These are phyloP conservation scores for Diaporthe ilicicola DNA, from an alignment of 2,329 filamentous ascomycete genomes.

Conservation along the genomic window DNA sequence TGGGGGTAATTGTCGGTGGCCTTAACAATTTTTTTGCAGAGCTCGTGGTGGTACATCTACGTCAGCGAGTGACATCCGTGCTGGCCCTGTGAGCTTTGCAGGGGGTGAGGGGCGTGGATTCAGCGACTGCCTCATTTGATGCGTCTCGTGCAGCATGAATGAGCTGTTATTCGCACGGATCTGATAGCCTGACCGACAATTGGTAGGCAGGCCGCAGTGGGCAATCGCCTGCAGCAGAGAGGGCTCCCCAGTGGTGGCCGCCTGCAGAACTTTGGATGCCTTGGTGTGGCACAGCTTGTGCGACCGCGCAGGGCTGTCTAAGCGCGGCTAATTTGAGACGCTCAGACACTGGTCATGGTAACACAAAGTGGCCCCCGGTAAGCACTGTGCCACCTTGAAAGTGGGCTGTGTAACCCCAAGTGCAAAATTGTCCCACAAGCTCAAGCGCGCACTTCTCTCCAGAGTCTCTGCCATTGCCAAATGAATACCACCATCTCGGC, in stretches of 20 bases:
- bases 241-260: not conserved
- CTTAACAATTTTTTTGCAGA: slow-evolving; percentile 25
- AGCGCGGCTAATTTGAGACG: slow-evolving; percentile 23
- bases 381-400: slow-evolving; percentile 26
- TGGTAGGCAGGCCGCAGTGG: not conserved
- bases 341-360: slow-evolving; percentile 6
- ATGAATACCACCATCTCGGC: slow-evolving; percentile 16
- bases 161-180: slow-evolving; percentile 3
- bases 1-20: slow-evolving; percentile 27
- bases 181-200: slow-evolving; percentile 26
- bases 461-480: not conserved
- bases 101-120: slow-evolving; percentile 4
- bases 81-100: not conserved
- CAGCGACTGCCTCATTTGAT: slow-evolving; percentile 7
- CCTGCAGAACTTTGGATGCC: not conserved
- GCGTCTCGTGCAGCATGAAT: slow-evolving; percentile 16
- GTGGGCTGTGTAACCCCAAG: slow-evolving; percentile 21
- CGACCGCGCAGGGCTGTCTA: not conserved
- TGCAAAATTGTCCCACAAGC: not conserved
- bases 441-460: slow-evolving; percentile 18
- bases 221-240: slow-evolving; percentile 8
- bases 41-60: slow-evolving; percentile 6
- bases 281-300: slow-evolving; percentile 19
- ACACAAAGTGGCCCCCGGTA: slow-evolving; percentile 25
- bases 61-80: slow-evolving; percentile 18